Conservation (phyloP, 208 protist genomes). For the Wallacemonas sp. region DNA sequence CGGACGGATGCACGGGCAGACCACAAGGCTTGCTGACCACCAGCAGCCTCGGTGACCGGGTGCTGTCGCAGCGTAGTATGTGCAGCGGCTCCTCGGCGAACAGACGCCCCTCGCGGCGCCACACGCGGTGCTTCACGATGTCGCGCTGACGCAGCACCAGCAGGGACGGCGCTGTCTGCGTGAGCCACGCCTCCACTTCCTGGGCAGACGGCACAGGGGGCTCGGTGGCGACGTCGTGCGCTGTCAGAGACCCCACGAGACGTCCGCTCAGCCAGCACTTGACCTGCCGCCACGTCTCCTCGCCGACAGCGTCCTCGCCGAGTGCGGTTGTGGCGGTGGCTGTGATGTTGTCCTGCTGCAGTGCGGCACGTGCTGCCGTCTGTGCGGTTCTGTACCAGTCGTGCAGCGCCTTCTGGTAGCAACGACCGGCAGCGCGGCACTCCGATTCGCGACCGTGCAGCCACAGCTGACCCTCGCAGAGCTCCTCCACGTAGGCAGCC, state of each 20-base stretch:
- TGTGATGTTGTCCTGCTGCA: neutral
- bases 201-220: neutral
- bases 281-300: neutral
- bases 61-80: constrained; percentile 47
- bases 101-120: constrained; percentile 94
- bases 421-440: constrained; percentile 43
- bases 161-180: constrained; percentile 5
- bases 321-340: neutral
- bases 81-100: constrained; percentile 48
- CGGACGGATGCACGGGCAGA: constrained; percentile 88
- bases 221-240: neutral
- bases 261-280: neutral
- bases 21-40: constrained; percentile 73
- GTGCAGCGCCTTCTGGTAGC: constrained; percentile 37
- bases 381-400: neutral
- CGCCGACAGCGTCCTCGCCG: neutral
- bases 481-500: constrained; percentile 71
- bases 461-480: constrained; percentile 53
- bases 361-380: neutral
- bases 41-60: constrained; percentile 24
- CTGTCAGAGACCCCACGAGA: no score
- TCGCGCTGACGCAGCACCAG: constrained; percentile 78
- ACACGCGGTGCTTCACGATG: constrained; percentile 80
- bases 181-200: neutral
- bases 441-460: constrained; percentile 72